Conservation (phyloP, 352 stramenopile species). For the Elongisporangium prolatum region DNA sequence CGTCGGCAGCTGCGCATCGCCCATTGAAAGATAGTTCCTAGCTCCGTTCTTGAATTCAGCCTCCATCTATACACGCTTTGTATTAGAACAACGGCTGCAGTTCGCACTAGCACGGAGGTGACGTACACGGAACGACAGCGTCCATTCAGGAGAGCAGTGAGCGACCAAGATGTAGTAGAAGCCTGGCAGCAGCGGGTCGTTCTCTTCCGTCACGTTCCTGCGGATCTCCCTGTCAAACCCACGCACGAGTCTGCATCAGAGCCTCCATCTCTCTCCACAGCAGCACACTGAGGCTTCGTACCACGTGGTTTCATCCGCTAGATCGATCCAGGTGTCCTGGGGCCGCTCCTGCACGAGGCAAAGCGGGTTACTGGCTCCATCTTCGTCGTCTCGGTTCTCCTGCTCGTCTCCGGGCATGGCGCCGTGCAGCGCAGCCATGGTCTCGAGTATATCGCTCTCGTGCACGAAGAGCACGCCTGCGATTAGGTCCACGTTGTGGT, state of each 20-base stretch:
- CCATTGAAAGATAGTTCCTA: slow-evolving; percentile 81
- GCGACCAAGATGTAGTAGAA: slow-evolving; percentile 90
- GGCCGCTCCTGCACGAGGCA: slow-evolving; percentile 46
- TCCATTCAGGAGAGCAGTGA: slow-evolving; percentile 64
- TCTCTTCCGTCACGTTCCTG: slow-evolving; percentile 31
- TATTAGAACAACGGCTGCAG: too few species aligned
- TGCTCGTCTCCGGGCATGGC: slow-evolving; percentile 18
- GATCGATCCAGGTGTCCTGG: slow-evolving; percentile 55
- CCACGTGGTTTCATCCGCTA: slow-evolving; percentile 49
- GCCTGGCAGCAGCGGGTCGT: slow-evolving; percentile 27
- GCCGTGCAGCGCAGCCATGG: slow-evolving; percentile 41
- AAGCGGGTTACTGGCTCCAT: slow-evolving; percentile 12
- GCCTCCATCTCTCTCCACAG: slow-evolving; percentile 14
- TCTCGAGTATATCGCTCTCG: slow-evolving; percentile 56
- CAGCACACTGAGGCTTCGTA: slow-evolving; percentile 11
- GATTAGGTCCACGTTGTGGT: slow-evolving; percentile 12
- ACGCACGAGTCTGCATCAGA: too few species aligned
- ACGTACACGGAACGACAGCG: slow-evolving; percentile 86
- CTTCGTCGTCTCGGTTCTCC: not conserved
- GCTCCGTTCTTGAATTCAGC: slow-evolving; percentile 79
- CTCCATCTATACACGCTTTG: slow-evolving; percentile 72
- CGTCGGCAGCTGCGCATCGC: slow-evolving; percentile 76
- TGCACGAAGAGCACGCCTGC: slow-evolving; percentile 65
- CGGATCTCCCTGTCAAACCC: slow-evolving; percentile 1
- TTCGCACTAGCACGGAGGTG: too few species aligned